Base-by-base conservation (phyloP, 2,329 filamentous ascomycete genomes). In the Phaeosphaeria sp. region DNA sequence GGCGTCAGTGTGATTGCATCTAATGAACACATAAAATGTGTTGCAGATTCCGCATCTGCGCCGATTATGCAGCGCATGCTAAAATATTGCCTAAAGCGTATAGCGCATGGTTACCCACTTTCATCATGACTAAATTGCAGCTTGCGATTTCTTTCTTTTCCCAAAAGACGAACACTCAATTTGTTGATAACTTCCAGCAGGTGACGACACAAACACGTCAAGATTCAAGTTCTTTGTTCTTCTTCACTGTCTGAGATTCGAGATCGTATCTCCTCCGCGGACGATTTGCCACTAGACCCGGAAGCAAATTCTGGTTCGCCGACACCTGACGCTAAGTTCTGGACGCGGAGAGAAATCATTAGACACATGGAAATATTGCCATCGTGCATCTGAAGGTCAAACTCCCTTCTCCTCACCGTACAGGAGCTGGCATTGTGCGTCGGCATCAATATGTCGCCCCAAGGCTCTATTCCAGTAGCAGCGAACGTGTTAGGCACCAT, bases 401-500 rank as follows among this genome's bases (percentile, higher is more conserved):
- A 13, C 5, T 15, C 13, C 30, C 11, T 36, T 13, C 25, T 36
- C 30, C 6, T 36, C 30, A 36, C 7, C 30, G 30, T 3, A 36
- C 13, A 36, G 30, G 6, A 15, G 30, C 30, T 36, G 9, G 30
- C 30, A 36, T 36, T 11, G 30, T 15, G 13, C 30, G 30, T 15
- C 30, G 5, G 13, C 30, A 36, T 36, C 30, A 36, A 15, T 11
- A 71, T 72, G 67, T 66, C 65, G 13, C 69, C 69, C 1, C 67
- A 71, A 50, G 60, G 52, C 7, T 64, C 64, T 1, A 71, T 83
- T 3, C 83, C 84, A 0, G 68, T 80, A 0, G 83, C 83, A 1
- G 83, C 85, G 5, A 87, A 87, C 61, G 76, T 84, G 0, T 80
- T 89, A 1, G 86, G 86, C 1, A 87, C 84, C 0, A 71, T 86